Conservation (phyloP, 345 rosid genomes). For the Jatropha curcas region DNA sequence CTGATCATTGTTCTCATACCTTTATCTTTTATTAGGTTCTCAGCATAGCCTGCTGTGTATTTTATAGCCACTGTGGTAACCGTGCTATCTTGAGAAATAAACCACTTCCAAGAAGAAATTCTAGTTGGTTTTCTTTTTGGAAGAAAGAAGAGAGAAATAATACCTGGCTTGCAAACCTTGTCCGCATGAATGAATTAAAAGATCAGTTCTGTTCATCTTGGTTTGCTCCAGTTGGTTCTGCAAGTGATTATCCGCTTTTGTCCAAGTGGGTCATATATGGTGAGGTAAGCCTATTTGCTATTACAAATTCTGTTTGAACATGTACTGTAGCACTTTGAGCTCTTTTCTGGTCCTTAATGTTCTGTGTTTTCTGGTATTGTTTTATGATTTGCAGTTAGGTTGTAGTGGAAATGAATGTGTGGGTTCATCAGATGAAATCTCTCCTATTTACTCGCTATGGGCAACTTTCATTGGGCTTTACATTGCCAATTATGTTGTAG, state of each 20-base stretch:
- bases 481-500: slow-evolving; percentile 97
- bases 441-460: slow-evolving; percentile 98
- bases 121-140: slow-evolving; percentile 75
- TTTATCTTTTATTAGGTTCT: slow-evolving; percentile 61
- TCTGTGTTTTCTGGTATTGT: background rate
- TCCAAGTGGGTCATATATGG: slow-evolving; percentile 99
- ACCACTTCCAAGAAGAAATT: slow-evolving; percentile 45
- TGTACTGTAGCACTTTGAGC: slow-evolving; percentile 4
- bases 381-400: slow-evolving; percentile 47
- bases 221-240: slow-evolving; percentile 99
- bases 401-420: slow-evolving; percentile 62
- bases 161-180: slow-evolving; percentile 68
- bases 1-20: slow-evolving; percentile 4
- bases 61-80: slow-evolving; percentile 99
- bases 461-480: slow-evolving; percentile 98
- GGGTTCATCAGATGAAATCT: slow-evolving; percentile 82
- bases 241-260: slow-evolving; percentile 93
- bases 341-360: slow-evolving; percentile 18
- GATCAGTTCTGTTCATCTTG: slow-evolving; percentile 95
- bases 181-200: slow-evolving; percentile 83
- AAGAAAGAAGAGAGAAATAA: slow-evolving; percentile 64
- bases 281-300: slow-evolving; percentile 54
- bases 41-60: slow-evolving; percentile 95
- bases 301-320: background rate
- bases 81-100: slow-evolving; percentile 71